Percentiles rank a stretch among this genome's conserved stretches.
phyloP scores from a whole-genome alignment of 129 eudicot genomes.

The Glebionis coronaria region DNA sequence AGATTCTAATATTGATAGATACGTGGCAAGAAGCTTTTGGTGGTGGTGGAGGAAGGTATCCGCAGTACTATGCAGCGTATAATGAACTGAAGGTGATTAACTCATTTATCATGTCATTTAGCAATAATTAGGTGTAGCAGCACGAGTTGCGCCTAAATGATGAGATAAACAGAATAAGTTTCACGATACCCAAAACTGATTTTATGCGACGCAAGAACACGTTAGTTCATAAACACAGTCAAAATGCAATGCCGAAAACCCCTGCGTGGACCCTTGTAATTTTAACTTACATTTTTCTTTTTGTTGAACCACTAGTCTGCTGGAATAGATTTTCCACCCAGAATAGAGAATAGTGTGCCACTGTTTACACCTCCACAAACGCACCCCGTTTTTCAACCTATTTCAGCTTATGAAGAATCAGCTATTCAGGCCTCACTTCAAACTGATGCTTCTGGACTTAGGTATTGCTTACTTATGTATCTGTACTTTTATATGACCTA shows the following conservation, averaged over 20 bases:
- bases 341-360: conserved; percentile 79
- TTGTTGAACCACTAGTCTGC: conserved; percentile 47
- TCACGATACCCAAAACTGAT: no score
- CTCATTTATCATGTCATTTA: neutral
- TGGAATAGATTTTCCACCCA: conserved; percentile 89
- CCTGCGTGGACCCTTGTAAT: neutral
- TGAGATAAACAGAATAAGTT: no score
- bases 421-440: conserved; percentile 86
- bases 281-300: neutral
- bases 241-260: no score
- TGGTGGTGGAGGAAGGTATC: conserved; percentile 71
- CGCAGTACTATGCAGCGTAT: conserved; percentile 75
- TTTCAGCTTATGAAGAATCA: conserved; percentile 66
- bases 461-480: conserved; percentile 34
- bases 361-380: conserved; percentile 90
- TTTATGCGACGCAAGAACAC: no score
- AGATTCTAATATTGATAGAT: conserved; percentile 71
- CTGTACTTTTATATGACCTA: no score
- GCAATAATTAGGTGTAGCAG: no score
- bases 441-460: conserved; percentile 64
- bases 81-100: conserved; percentile 66
- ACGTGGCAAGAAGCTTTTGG: conserved; percentile 98
- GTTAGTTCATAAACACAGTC: no score
- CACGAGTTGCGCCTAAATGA: no score
- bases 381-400: conserved; percentile 52